A percentile compares a stretch with the other conserved stretches of the same genome.
Conservation (phyloP, 2,329 filamentous ascomycete species). For the Colletotrichum shisoi region DNA sequence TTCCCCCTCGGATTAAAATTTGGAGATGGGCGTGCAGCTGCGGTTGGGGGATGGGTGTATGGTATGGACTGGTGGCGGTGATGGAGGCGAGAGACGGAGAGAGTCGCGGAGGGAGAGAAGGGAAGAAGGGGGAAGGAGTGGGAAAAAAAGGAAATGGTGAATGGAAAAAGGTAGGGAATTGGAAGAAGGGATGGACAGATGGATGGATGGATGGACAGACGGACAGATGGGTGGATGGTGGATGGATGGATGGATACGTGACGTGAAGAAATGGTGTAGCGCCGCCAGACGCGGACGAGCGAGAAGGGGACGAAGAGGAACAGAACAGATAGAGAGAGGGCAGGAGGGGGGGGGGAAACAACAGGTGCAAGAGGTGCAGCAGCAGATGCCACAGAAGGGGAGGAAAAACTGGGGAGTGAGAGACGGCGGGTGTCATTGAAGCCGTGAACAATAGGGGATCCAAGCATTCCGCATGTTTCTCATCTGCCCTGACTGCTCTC, state of each 20-base stretch:
- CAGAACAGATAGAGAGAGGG: not conserved
- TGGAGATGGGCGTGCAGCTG: constrained; percentile 30
- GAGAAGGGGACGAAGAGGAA: constrained; percentile 6
- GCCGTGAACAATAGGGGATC: constrained; percentile 38
- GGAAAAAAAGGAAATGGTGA: constrained; percentile 40
- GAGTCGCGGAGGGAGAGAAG: too few species aligned
- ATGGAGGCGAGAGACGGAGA: too few species aligned
- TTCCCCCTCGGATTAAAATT: constrained; percentile 30
- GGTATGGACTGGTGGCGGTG: too few species aligned
- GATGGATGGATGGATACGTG: not conserved
- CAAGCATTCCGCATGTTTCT: too few species aligned
- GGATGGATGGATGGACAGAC: too few species aligned
- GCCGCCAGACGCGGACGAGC: not conserved
- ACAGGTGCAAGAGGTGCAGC: not conserved
- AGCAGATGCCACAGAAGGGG: not conserved
- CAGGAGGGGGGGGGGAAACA: not conserved
- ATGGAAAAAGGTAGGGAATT: constrained; percentile 29
- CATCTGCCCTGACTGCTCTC: not conserved
- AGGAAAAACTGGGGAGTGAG: constrained; percentile 19
- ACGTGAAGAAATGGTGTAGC: constrained; percentile 2
- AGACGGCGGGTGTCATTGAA: constrained; percentile 31
- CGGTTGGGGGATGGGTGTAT: constrained; percentile 13
- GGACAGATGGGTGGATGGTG: not conserved
- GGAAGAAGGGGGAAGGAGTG: constrained; percentile 37
- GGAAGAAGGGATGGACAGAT: constrained; percentile 33